Evolutionary conservation across 2,329 filamentous ascomycete species (phyloP).

Genomic region (Pseudopyrenochaeta lycopersici): DNA sequence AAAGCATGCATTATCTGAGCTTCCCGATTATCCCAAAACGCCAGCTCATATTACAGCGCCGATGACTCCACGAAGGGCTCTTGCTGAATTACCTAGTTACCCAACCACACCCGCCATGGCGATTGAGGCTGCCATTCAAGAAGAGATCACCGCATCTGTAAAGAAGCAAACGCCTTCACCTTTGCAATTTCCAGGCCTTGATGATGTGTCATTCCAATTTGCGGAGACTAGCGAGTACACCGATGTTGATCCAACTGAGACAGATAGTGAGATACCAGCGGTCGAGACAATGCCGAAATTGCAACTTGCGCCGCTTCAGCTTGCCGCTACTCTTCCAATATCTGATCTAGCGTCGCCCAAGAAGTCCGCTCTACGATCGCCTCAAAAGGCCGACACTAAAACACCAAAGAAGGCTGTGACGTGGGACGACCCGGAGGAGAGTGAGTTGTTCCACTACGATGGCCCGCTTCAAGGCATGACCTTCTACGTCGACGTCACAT

Average conservation of each 20-base stretch:
- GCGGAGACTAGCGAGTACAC: constrained; percentile 23
- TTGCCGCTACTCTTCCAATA: constrained; percentile 18
- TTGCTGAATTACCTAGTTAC: constrained; percentile 28
- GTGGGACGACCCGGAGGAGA: constrained; percentile 37
- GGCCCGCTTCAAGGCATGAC: constrained; percentile 66
- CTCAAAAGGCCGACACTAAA: constrained; percentile 40
- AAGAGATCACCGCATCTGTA: constrained; percentile 34
- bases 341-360: constrained; percentile 30
- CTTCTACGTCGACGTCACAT: constrained; percentile 84
- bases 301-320: constrained; percentile 26
- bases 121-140: constrained; percentile 36
- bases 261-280: constrained; percentile 16
- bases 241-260: constrained; percentile 20
- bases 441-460: constrained; percentile 31
- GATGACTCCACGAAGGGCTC: constrained; percentile 22
- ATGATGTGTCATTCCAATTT: constrained; percentile 23
- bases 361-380: constrained; percentile 49
- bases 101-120: constrained; percentile 33
- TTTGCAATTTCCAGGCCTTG: constrained; percentile 12
- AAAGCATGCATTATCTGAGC: neutral
- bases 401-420: constrained; percentile 50
- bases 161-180: constrained; percentile 38
- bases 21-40: constrained; percentile 15
- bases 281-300: constrained; percentile 17
- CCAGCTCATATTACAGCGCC: constrained; percentile 24